phyloP scores from a whole-genome alignment of 345 rosid genomes.

The Turritis glabra region DNA sequence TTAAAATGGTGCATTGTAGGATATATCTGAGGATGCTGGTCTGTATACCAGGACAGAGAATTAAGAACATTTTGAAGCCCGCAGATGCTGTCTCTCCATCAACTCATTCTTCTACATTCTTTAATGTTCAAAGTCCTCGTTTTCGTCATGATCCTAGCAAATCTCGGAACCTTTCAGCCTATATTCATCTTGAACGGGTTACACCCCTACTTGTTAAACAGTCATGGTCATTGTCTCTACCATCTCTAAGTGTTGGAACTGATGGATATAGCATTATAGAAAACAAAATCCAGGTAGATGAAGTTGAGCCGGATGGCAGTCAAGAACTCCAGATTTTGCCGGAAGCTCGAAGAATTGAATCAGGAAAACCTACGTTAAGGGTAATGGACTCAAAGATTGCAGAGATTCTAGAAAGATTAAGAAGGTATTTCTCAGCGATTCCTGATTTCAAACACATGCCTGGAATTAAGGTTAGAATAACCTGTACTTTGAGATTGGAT shows the following conservation, averaged over 20 bases:
- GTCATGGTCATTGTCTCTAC: constrained; percentile 80
- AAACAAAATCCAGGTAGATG: constrained; percentile 48
- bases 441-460: constrained; percentile 84
- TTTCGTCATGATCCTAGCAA: constrained; percentile 55
- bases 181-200: constrained; percentile 67
- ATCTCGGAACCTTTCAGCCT: constrained; percentile 62
- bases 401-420: constrained; percentile 59
- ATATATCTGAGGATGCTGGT: constrained; percentile 87
- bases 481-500: constrained; percentile 76
- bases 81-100: constrained; percentile 78
- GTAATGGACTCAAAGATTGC: constrained; percentile 88
- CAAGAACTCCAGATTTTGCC: constrained; percentile 44
- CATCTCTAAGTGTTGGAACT: constrained; percentile 53
- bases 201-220: constrained; percentile 74
- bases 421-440: constrained; percentile 82
- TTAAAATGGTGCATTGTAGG: constrained; percentile 49
- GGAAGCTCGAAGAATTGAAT: constrained; percentile 45
- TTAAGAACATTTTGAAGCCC: constrained; percentile 65
- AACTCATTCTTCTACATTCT: constrained; percentile 65
- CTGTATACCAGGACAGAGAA: constrained; percentile 79
- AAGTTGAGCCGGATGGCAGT: constrained; percentile 44
- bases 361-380: constrained; percentile 58
- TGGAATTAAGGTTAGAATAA: constrained; percentile 72
- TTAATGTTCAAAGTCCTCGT: constrained; percentile 64
- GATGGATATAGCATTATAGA: constrained; percentile 52